Evolutionary conservation across 768 basidiomycete species (phyloP).

Genomic region (Mycena capillaripes): DNA sequence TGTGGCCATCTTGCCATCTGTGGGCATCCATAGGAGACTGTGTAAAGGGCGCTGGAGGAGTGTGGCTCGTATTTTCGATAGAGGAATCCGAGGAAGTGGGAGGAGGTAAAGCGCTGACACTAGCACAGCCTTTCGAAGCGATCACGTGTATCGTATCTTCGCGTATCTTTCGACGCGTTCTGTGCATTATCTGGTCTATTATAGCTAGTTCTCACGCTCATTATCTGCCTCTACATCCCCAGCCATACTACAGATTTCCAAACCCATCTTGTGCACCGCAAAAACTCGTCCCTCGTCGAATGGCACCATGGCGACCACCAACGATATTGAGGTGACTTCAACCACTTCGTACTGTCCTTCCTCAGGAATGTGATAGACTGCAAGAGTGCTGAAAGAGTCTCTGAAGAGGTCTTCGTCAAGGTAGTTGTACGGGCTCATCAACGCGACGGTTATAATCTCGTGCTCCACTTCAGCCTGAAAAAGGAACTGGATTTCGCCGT

Average conservation of each 20-base stretch:
- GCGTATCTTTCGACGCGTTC: too few relatives aligned
- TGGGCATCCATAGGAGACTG: too few relatives aligned
- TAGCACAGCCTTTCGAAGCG: too few relatives aligned
- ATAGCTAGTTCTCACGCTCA: too few relatives aligned
- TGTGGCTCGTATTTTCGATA: too few relatives aligned
- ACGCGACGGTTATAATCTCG: slow-evolving; percentile 12
- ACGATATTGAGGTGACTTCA: slow-evolving; percentile 25
- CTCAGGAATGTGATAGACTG: not conserved
- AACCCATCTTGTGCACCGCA: slow-evolving; percentile 17
- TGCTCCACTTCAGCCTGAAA: slow-evolving; percentile 34
- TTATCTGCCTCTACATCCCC: not conserved
- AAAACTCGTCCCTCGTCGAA: slow-evolving; percentile 19
- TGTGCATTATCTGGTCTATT: too few relatives aligned
- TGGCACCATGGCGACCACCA: slow-evolving; percentile 35
- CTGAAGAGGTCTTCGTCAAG: slow-evolving; percentile 24
- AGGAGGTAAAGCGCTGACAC: too few relatives aligned
- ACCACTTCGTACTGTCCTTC: slow-evolving; percentile 11
- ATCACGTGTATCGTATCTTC: too few relatives aligned
- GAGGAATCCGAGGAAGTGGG: too few relatives aligned
- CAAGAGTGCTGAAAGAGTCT: slow-evolving; percentile 21
- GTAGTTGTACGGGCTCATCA: slow-evolving; percentile 14
- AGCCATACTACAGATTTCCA: slow-evolving; percentile 9
- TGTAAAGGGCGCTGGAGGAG: too few relatives aligned
- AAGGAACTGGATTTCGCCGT: slow-evolving; percentile 36
- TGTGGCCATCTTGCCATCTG: too few relatives aligned